phyloP scores from a whole-genome alignment of 306 rosid genomes.

The Prunus kanzakura region DNA sequence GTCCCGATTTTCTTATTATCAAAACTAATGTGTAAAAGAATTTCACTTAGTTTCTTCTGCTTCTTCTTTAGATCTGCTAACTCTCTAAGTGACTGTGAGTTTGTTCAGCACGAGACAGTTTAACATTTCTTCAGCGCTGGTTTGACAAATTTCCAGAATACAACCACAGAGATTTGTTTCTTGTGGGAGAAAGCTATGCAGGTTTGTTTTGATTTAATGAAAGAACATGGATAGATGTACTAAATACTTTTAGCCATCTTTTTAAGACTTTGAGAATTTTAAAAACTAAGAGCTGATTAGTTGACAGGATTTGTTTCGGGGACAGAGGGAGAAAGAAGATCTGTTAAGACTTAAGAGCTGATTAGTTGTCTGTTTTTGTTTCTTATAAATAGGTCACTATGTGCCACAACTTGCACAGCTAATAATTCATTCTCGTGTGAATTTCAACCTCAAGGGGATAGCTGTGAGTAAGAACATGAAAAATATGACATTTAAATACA shows the following conservation, averaged over 20 bases:
- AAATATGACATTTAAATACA: no score
- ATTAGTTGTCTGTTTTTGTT: background rate
- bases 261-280: background rate
- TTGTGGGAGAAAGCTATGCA: constrained; percentile 47
- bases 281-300: background rate
- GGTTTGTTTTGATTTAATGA: constrained; percentile 13
- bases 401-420: constrained; percentile 51
- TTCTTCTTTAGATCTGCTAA: no score
- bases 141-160: constrained; percentile 38
- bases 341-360: no score
- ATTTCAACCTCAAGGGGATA: constrained; percentile 37
- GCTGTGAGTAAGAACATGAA: constrained; percentile 31
- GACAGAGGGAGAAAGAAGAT: no score
- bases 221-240: background rate
- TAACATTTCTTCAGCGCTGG: constrained; percentile 36
- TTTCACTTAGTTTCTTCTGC: no score
- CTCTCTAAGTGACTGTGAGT: background rate
- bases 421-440: constrained; percentile 22
- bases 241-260: background rate
- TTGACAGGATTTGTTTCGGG: no score
- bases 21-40: no score
- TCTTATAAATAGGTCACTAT: constrained; percentile 33
- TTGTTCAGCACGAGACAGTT: constrained; percentile 32
- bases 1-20: no score
- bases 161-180: constrained; percentile 24